Percentiles rank a stretch among this genome's conserved stretches.
These are phyloP conservation scores for Chrysanthemum seticuspe DNA, from an alignment of 129 eudicot genomes.

Conservation along the genomic window DNA sequence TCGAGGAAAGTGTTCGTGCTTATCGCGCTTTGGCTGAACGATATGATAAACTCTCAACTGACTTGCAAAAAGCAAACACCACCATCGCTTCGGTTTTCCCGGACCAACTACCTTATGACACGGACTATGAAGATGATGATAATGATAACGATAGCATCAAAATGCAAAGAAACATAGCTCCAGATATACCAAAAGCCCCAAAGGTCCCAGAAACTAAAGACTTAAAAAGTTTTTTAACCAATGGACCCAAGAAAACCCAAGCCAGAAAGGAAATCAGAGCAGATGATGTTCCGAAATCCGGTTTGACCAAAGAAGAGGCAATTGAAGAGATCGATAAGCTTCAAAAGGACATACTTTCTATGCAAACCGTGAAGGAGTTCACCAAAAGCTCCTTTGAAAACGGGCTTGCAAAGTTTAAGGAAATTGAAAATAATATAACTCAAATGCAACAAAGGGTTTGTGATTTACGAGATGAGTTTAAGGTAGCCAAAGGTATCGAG, in stretches of 20 bases:
- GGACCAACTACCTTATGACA: constrained; percentile 59
- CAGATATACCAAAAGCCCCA: constrained; percentile 50
- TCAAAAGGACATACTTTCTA: constrained; percentile 64
- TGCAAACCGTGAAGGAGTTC: constrained; percentile 90
- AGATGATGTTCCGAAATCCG: constrained; percentile 42
- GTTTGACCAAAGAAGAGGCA: constrained; percentile 61
- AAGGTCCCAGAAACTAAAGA: constrained; percentile 46
- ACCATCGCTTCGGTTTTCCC: constrained; percentile 85
- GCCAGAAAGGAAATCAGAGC: constrained; percentile 29
- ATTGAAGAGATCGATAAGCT: constrained; percentile 70
- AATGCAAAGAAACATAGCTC: constrained; percentile 24
- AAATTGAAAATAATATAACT: constrained; percentile 58
- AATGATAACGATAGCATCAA: constrained; percentile 22
- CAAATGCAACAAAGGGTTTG: constrained; percentile 65
- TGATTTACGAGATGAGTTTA: constrained; percentile 71
- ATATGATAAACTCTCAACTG: constrained; percentile 82
- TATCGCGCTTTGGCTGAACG: constrained; percentile 83
- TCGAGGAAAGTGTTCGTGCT: constrained; percentile 73
- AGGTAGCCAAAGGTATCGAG: constrained; percentile 52
- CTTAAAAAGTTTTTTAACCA: constrained; percentile 39
- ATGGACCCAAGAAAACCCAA: constrained; percentile 37
- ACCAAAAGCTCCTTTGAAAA: constrained; percentile 79
- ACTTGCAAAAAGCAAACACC: constrained; percentile 85
- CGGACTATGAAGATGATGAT: constrained; percentile 65
- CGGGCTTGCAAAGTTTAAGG: constrained; percentile 60